Percentiles rank a stretch among this genome's conserved stretches.
These are phyloP conservation scores for Astrothelium macrocarpum DNA, from an alignment of 495 filamentous ascomycete species.

Conservation along the genomic window DNA sequence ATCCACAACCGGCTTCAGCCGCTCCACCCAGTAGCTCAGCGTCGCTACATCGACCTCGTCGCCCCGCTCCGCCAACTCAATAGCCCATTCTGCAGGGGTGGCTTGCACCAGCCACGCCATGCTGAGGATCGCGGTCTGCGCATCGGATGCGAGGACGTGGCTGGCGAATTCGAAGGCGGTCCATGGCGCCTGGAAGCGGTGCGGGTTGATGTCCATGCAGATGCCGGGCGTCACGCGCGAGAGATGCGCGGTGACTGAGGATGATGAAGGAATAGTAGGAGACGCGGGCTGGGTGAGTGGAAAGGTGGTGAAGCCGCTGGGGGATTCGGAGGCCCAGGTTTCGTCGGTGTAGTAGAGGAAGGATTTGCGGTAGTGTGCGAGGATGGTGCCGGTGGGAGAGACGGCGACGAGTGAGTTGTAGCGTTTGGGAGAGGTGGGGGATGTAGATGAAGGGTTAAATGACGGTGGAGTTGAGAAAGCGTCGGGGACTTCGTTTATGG, in stretches of 20 bases:
- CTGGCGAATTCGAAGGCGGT: slow-evolving; percentile 77
- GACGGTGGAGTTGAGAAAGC: background rate
- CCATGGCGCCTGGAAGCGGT: slow-evolving; percentile 69
- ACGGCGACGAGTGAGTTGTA: slow-evolving; percentile 85
- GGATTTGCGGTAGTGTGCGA: slow-evolving; percentile 79
- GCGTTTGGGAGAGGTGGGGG: slow-evolving; percentile 29
- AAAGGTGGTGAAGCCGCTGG: slow-evolving; percentile 22
- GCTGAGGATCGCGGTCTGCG: slow-evolving; percentile 66
- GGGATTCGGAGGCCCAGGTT: slow-evolving; percentile 77
- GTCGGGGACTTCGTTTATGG: background rate
- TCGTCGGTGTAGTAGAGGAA: slow-evolving; percentile 90
- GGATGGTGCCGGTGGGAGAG: slow-evolving; percentile 55
- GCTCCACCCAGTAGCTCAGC: slow-evolving; percentile 80
- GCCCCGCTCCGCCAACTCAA: slow-evolving; percentile 19
- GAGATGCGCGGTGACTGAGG: slow-evolving; percentile 14
- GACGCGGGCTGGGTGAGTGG: background rate
- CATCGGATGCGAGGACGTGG: slow-evolving; percentile 53
- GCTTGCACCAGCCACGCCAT: slow-evolving; percentile 79
- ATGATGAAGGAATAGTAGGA: slow-evolving; percentile 6
- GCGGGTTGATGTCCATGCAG: slow-evolving; percentile 80
- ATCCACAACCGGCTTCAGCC: slow-evolving; percentile 63
- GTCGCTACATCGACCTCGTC: slow-evolving; percentile 67
- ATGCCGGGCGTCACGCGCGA: slow-evolving; percentile 70
- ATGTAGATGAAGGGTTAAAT: background rate
- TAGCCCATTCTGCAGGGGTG: slow-evolving; percentile 37